Percentiles rank a stretch among this genome's conserved stretches.
Conservation (phyloP, 352 stramenopile species). For the Globisporangium middletonii region DNA sequence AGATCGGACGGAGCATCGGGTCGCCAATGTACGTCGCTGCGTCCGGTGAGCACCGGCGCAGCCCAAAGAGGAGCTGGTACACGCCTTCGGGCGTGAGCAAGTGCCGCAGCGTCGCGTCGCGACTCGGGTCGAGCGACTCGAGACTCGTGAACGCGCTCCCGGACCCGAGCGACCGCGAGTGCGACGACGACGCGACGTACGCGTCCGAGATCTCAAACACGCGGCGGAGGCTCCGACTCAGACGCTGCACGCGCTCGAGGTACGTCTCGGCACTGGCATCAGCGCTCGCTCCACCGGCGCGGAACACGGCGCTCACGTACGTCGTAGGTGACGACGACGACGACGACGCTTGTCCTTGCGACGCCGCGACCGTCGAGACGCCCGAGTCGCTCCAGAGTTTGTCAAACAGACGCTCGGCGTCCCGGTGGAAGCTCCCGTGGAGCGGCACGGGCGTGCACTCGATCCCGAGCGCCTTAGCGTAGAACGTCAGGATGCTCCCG, state of each 20-base stretch:
- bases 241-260: constrained; percentile 54
- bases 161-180: constrained; percentile 34
- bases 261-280: constrained; percentile 17
- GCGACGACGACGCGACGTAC: constrained; percentile 73
- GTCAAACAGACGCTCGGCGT: constrained; percentile 81
- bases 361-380: constrained; percentile 14
- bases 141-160: constrained; percentile 18
- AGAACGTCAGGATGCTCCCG: constrained; percentile 70
- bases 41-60: constrained; percentile 73
- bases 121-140: constrained; percentile 61
- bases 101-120: constrained; percentile 45
- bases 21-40: constrained; percentile 65
- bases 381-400: constrained; percentile 64
- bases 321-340: constrained; percentile 14
- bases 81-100: constrained; percentile 57
- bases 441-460: constrained; percentile 62
- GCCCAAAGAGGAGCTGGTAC: constrained; percentile 54
- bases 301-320: constrained; percentile 32
- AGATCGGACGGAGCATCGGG: constrained; percentile 82
- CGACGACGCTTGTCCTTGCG: constrained; percentile 12
- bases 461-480: constrained; percentile 74
- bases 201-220: constrained; percentile 85
- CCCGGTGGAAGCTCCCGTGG: constrained; percentile 68
- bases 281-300: constrained; percentile 9
- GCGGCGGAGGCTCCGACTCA: constrained; percentile 61